Evolutionary conservation across 371 early-diverging fungal species (phyloP).

Genomic region (Apophysomyces sp.): DNA sequence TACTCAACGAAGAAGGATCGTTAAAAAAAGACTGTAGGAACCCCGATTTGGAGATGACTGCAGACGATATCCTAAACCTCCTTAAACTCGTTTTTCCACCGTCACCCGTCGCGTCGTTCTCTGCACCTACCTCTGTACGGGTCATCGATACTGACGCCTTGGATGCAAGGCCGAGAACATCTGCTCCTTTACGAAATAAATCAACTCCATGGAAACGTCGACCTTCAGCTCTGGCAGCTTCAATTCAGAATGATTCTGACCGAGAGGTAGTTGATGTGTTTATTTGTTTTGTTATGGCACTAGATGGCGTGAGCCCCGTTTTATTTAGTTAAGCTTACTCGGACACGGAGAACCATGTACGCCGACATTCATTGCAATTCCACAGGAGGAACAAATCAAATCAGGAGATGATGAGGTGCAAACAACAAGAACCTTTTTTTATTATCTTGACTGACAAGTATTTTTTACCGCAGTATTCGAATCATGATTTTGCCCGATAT

Average conservation of each 20-base stretch:
- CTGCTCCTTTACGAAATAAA: conserved; percentile 3
- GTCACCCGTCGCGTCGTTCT: conserved; percentile 20
- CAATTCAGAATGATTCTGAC: conserved; percentile 5
- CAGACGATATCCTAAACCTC: conserved; percentile 46
- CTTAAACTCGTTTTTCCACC: conserved; percentile 40
- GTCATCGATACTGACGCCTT: neutral
- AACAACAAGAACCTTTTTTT: neutral
- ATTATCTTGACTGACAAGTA: too few species aligned
- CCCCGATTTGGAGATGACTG: conserved; percentile 53
- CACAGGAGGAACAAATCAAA: conserved; percentile 3
- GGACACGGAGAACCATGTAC: neutral
- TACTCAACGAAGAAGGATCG: neutral
- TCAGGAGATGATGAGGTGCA: neutral
- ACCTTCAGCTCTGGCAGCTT: conserved; percentile 20
- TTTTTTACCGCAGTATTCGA: conserved; percentile 6
- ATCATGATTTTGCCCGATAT: conserved; percentile 34
- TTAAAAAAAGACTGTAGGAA: conserved; percentile 9
- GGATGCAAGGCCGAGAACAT: conserved; percentile 16
- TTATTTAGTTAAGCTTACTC: neutral
- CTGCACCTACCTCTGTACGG: conserved; percentile 21
- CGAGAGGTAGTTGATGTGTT: neutral
- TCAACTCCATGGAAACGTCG: conserved; percentile 31
- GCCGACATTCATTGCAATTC: neutral
- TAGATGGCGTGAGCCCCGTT: neutral
- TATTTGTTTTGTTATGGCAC: neutral